Base-by-base conservation (phyloP, 108 stramenopile species). In the Cyclotella baltica region DNA sequence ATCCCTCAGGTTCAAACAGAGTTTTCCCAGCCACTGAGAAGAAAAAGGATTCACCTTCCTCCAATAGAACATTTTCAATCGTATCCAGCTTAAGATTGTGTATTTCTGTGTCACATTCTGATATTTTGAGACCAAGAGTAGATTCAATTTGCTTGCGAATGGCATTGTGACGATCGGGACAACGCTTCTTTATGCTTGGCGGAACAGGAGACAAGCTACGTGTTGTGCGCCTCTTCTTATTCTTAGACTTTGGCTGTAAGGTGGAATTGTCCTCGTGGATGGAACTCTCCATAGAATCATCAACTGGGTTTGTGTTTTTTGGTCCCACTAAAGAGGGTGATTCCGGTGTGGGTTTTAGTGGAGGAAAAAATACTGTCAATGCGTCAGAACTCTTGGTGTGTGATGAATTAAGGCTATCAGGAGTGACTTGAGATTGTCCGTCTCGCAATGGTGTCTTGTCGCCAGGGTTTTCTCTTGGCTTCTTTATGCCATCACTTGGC, bases 1-100 rank as follows among this genome's bases (percentile, higher is more conserved):
- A 63, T 46, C 90, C 94, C 40, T 74, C 43, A 0, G 94, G 89
- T 29, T 87, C 83, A 70, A 93, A 95, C 15, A 85, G 64, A 52
- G 48, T 76, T 27, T 84, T 80, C n/a, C 93, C 93, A 57, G 87
- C 87, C 5, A 92, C 80, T 18, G 90, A 71, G 86, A 67, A 67
- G 67, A 87, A 92, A 56, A 78, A 76, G n/a, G 62, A 47, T 25
- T 55, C 71, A 52, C 36, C 20, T 11, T 61, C 23, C 4, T 73
- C 73, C 38, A 43, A 2, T 43, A 65, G 20, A 52, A 85, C 10
- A 40, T 86, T 88, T 36, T 87, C 81, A 6, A 88, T 62, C 53
- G 71, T 82, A 56, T 86, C 83, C 22, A 87, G 43, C 34, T 75
- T 80, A 19, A 77, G 55, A 34, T 73, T 62, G 4, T 43, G 18